Evolutionary conservation across 148 eudicot genomes (phyloP).

Genomic region (Vaccinium vitisidaea): DNA sequence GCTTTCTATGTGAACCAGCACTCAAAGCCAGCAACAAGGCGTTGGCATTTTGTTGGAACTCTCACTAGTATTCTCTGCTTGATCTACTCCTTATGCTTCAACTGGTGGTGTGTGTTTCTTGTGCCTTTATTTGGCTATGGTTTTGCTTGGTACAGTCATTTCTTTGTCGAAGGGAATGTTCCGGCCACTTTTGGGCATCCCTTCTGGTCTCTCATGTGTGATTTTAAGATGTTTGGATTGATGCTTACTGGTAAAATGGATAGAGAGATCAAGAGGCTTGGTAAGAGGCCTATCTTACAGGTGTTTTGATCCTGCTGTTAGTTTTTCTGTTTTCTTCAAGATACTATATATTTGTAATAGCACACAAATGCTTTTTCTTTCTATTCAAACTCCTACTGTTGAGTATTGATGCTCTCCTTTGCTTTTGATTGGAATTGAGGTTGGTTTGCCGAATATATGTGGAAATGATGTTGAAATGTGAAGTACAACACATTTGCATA

Average conservation of each 20-base stretch:
- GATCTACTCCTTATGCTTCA: slow-evolving; percentile 52
- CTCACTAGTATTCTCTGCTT: slow-evolving; percentile 49
- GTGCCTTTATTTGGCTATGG: slow-evolving; percentile 82
- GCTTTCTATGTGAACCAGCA: slow-evolving; percentile 84
- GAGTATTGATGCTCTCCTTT: not conserved
- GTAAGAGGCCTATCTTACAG: slow-evolving; percentile 79
- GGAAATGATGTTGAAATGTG: not conserved
- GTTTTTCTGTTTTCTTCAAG: slow-evolving; percentile 9
- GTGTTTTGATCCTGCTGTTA: slow-evolving; percentile 31
- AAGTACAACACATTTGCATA: too few species aligned
- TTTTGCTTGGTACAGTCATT: slow-evolving; percentile 91
- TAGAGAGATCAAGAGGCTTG: slow-evolving; percentile 86
- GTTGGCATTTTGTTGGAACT: slow-evolving; percentile 89
- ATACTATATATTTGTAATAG: slow-evolving; percentile 12
- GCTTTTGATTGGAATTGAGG: not conserved
- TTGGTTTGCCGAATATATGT: slow-evolving; percentile 2
- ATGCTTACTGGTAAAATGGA: slow-evolving; percentile 90
- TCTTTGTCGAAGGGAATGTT: slow-evolving; percentile 73
- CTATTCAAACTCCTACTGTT: not conserved
- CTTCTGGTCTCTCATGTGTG: slow-evolving; percentile 85
- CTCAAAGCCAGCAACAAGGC: slow-evolving; percentile 79
- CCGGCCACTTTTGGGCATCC: slow-evolving; percentile 90
- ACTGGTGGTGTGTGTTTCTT: slow-evolving; percentile 57
- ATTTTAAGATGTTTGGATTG: slow-evolving; percentile 88
- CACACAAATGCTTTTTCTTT: not conserved